Percentiles rank a stretch among this genome's conserved stretches.
Evolutionary conservation across 2,329 filamentous ascomycete genomes (phyloP).

Genomic region (Trichoderma endophyticum): DNA sequence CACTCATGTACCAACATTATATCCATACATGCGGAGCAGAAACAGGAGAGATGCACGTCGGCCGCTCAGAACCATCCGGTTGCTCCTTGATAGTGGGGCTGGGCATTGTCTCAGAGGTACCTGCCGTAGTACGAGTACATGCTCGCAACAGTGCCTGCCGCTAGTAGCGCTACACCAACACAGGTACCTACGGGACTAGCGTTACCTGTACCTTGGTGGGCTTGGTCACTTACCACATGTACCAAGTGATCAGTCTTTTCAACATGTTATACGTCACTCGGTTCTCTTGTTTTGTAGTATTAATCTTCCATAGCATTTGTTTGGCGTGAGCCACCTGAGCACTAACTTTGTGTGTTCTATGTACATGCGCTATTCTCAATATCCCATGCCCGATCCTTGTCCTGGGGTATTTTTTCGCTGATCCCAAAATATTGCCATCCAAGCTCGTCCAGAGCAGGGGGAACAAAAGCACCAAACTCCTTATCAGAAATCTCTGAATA

Average conservation of each 20-base stretch:
- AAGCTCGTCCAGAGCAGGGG: background rate
- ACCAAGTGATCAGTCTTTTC: background rate
- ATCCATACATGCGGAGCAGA: background rate
- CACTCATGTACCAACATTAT: background rate
- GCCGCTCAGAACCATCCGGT: background rate
- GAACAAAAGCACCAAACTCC: background rate
- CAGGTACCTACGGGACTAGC: background rate
- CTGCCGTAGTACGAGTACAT: background rate
- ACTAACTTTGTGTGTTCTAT: constrained; percentile 3
- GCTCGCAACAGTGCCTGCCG: background rate
- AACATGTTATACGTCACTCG: background rate
- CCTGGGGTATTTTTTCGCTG: background rate
- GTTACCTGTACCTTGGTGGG: background rate
- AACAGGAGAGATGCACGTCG: background rate
- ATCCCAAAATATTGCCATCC: background rate
- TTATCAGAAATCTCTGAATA: background rate
- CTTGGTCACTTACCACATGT: background rate
- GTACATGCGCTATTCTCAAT: background rate
- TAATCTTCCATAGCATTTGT: background rate
- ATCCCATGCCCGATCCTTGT: background rate
- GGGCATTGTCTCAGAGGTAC: background rate
- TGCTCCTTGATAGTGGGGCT: background rate
- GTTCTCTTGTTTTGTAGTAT: background rate
- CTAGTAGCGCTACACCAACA: background rate
- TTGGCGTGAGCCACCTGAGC: constrained; percentile 8